Evolutionary conservation across 2,329 filamentous ascomycete species (phyloP).

Genomic region (Colletotrichum filicis): DNA sequence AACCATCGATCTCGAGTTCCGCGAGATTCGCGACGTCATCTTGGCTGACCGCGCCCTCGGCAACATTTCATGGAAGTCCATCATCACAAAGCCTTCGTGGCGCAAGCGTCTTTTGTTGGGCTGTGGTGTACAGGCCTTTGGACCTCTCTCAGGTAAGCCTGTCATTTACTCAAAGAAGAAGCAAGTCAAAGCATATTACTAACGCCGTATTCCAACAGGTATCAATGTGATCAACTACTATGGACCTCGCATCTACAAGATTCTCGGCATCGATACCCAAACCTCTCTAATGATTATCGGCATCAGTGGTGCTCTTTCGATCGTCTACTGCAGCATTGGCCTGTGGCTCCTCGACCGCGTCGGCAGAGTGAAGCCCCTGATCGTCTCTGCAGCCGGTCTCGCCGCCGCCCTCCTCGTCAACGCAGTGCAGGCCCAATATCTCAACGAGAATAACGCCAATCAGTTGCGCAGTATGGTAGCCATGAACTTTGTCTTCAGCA

Average conservation of each 20-base stretch:
- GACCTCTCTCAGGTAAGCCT: conserved; percentile 44
- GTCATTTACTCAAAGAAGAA: no score
- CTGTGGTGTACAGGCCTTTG: conserved; percentile 59
- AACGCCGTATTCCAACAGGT: not conserved
- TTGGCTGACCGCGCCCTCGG: conserved; percentile 46
- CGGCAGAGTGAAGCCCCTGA: conserved; percentile 59
- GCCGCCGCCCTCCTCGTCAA: conserved; percentile 41
- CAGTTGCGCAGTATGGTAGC: conserved; percentile 43
- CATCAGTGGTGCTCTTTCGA: conserved; percentile 59
- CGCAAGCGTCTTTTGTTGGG: conserved; percentile 57
- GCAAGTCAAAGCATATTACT: no score
- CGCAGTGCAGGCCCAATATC: conserved; percentile 41
- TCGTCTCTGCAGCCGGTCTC: conserved; percentile 48
- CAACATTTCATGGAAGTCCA: conserved; percentile 49
- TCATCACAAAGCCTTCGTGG: conserved; percentile 55
- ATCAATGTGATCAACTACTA: conserved; percentile 54
- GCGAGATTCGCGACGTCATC: conserved; percentile 52
- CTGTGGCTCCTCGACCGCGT: conserved; percentile 57
- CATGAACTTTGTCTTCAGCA: conserved; percentile 48
- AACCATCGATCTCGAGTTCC: conserved; percentile 51
- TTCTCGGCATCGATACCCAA: conserved; percentile 54
- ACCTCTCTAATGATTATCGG: conserved; percentile 62
- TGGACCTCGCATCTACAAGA: conserved; percentile 51
- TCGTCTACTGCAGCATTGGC: conserved; percentile 58
- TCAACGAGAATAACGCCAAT: conserved; percentile 38